These are phyloP conservation scores for Drechslerella coelobrocha DNA, from an alignment of 2,329 filamentous ascomycete species.

Conservation along the genomic window DNA sequence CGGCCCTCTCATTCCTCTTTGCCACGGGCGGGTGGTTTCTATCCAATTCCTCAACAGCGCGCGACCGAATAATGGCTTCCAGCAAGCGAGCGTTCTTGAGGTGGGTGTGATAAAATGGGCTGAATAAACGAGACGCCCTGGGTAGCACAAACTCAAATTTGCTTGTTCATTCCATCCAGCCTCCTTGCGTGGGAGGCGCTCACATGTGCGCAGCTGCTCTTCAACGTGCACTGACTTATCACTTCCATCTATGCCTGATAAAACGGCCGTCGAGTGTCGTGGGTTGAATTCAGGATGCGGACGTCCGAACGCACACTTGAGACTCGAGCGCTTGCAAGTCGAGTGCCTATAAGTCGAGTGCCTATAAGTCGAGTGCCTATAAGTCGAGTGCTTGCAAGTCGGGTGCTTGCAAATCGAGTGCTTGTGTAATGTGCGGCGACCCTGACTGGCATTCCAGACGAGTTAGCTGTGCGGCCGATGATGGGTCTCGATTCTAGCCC, in stretches of 20 bases:
- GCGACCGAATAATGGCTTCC: background rate
- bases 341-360: background rate
- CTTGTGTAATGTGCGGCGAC: background rate
- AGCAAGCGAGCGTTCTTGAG: background rate
- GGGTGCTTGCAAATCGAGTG: slow-evolving; percentile 7
- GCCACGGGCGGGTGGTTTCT: background rate
- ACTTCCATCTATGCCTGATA: background rate
- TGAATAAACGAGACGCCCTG: slow-evolving; percentile 6
- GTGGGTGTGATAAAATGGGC: slow-evolving; percentile 16
- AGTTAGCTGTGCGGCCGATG: background rate
- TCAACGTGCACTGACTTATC: background rate
- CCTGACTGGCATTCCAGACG: slow-evolving; percentile 7
- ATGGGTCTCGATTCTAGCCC: slow-evolving; percentile 17
- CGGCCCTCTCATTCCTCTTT: too few species aligned
- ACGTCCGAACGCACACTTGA: slow-evolving; percentile 11
- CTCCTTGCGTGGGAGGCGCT: slow-evolving; percentile 5
- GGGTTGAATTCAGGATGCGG: background rate
- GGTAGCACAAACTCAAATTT: slow-evolving; percentile 14
- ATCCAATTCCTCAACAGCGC: background rate
- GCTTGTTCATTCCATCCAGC: background rate
- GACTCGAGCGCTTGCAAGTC: slow-evolving; percentile 7
- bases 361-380: too few species aligned
- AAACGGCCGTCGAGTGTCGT: too few species aligned
- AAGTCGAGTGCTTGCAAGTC: background rate
- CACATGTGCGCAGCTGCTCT: slow-evolving; percentile 2